These are phyloP conservation scores for Pseudopithomyces chartarum DNA, from an alignment of 2,329 filamentous ascomycete genomes.

Conservation along the genomic window DNA sequence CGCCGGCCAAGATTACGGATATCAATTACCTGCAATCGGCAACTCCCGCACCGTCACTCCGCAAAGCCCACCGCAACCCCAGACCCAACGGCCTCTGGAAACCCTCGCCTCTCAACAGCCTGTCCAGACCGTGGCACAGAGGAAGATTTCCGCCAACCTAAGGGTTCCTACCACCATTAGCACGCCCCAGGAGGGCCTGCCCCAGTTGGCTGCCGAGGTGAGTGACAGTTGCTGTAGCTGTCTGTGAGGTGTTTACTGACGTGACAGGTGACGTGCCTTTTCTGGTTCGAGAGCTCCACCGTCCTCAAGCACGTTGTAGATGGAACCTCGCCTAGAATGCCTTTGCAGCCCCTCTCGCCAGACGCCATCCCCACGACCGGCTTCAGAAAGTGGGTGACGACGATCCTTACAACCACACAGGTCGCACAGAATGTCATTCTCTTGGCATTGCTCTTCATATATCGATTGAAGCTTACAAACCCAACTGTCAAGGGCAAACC, in stretches of 20 bases:
- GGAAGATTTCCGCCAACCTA: slow-evolving; percentile 43
- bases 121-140: slow-evolving; percentile 26
- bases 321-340: slow-evolving; percentile 48
- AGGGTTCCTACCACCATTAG: slow-evolving; percentile 42
- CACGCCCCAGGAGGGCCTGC: slow-evolving; percentile 46
- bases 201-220: slow-evolving; percentile 49
- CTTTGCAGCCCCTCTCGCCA: slow-evolving; percentile 63
- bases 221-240: slow-evolving; percentile 9
- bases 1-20: slow-evolving; percentile 36
- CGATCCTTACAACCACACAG: slow-evolving; percentile 89
- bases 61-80: slow-evolving; percentile 31
- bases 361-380: slow-evolving; percentile 78
- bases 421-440: slow-evolving; percentile 95
- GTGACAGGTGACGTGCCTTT: slow-evolving; percentile 84
- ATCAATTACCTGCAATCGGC: slow-evolving; percentile 42
- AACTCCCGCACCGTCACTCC: slow-evolving; percentile 37
- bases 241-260: slow-evolving; percentile 14
- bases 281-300: slow-evolving; percentile 94
- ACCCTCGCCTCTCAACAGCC: slow-evolving; percentile 17
- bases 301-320: slow-evolving; percentile 77
- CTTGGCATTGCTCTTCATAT: slow-evolving; percentile 88
- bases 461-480: slow-evolving; percentile 88
- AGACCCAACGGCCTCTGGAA: slow-evolving; percentile 16
- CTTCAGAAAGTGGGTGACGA: slow-evolving; percentile 93
- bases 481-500: slow-evolving; percentile 86